Conservation (phyloP, 2,329 filamentous ascomycete species). For the Fusarium neocosmosporiellum region DNA sequence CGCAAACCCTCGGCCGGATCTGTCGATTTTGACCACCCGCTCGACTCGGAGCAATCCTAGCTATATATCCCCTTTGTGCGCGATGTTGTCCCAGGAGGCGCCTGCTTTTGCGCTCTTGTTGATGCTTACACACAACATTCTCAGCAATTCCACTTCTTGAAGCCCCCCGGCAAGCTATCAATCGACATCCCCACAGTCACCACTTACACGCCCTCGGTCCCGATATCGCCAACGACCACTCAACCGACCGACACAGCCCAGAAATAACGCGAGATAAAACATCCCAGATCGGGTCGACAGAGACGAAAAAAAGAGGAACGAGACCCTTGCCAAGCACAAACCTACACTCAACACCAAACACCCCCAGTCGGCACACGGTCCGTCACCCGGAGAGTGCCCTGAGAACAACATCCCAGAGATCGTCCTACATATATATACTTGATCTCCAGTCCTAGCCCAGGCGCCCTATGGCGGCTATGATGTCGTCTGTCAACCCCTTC, state of each 20-base stretch:
- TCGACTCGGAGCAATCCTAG: slow-evolving; percentile 12
- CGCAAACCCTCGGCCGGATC: slow-evolving; percentile 41
- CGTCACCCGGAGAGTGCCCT: slow-evolving; percentile 21
- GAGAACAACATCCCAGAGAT: slow-evolving; percentile 7
- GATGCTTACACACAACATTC: slow-evolving; percentile 29
- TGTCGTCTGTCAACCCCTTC: slow-evolving; percentile 47
- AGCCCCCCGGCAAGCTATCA: slow-evolving; percentile 10
- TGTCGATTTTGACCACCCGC: slow-evolving; percentile 44
- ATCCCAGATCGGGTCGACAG: slow-evolving; percentile 15
- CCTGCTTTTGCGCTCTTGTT: slow-evolving; percentile 28
- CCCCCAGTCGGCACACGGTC: slow-evolving; percentile 23
- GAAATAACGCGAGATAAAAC: slow-evolving; percentile 24
- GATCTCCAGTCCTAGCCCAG: slow-evolving; percentile 23
- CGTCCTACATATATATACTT: slow-evolving; percentile 32
- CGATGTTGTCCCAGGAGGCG: slow-evolving; percentile 21
- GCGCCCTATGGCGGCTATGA: slow-evolving; percentile 45
- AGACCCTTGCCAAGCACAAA: slow-evolving; percentile 21
- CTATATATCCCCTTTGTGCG: slow-evolving; percentile 46
- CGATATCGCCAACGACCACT: slow-evolving; percentile 14
- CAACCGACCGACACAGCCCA: slow-evolving; percentile 15
- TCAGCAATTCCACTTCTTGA: slow-evolving; percentile 21
- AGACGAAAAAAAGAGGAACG: slow-evolving; percentile 25
- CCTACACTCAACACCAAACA: slow-evolving; percentile 12
- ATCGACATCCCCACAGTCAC: slow-evolving; percentile 20
- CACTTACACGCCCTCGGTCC: slow-evolving; percentile 32